Conservation (phyloP, 2,329 filamentous ascomycete genomes). For the Sporothrix protearum region DNA sequence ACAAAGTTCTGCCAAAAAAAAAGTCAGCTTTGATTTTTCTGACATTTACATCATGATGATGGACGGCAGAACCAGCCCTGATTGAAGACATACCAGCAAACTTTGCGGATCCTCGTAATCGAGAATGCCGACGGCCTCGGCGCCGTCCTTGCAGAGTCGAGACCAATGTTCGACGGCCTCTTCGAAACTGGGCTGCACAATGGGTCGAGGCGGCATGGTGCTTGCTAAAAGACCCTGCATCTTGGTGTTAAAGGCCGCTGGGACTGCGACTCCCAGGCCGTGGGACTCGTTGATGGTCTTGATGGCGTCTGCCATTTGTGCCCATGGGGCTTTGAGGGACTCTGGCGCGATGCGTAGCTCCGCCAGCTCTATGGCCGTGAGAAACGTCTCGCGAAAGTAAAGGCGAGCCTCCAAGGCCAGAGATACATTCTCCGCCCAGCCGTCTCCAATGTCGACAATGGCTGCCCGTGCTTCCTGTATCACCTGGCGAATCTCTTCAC, state of each 20-base stretch:
- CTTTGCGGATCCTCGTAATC: constrained; percentile 66
- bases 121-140: constrained; percentile 64
- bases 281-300: constrained; percentile 58
- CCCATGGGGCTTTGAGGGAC: constrained; percentile 51
- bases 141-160: constrained; percentile 67
- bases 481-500: constrained; percentile 52
- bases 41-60: background rate
- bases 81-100: constrained; percentile 54
- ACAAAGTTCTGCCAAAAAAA: constrained; percentile 65
- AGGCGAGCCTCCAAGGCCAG: constrained; percentile 63
- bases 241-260: constrained; percentile 82
- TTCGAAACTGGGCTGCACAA: constrained; percentile 71
- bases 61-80: background rate
- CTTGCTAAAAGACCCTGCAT: constrained; percentile 89
- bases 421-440: constrained; percentile 42
- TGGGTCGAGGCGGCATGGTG: constrained; percentile 87
- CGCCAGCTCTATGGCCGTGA: constrained; percentile 52
- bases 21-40: background rate
- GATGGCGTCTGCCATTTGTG: constrained; percentile 49
- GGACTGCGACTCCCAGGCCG: constrained; percentile 59
- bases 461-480: constrained; percentile 55
- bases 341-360: constrained; percentile 45
- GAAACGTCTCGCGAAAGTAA: constrained; percentile 60
- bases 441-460: constrained; percentile 43
- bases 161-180: constrained; percentile 68